These are phyloP conservation scores for Podospora sp. DNA, from an alignment of 495 filamentous ascomycete species.

Conservation along the genomic window DNA sequence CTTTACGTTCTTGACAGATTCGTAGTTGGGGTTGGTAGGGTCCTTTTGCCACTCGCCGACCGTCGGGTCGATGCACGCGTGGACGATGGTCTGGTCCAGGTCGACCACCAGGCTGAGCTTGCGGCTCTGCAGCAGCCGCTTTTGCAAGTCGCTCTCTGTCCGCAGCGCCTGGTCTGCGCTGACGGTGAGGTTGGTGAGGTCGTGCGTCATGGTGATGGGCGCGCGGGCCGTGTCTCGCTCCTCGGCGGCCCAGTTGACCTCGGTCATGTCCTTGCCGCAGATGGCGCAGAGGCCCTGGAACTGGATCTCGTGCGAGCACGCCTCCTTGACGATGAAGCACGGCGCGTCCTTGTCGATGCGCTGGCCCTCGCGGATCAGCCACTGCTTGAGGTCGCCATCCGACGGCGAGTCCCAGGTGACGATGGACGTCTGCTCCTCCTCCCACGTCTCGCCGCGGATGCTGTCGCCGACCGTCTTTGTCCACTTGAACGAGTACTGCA, in stretches of 20 bases:
- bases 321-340: slow-evolving; percentile 83
- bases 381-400: slow-evolving; percentile 74
- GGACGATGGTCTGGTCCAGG: slow-evolving; percentile 97
- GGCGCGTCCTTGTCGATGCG: slow-evolving; percentile 61
- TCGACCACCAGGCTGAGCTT: slow-evolving; percentile 96
- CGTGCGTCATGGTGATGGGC: slow-evolving; percentile 89
- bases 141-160: slow-evolving; percentile 83
- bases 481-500: slow-evolving; percentile 82
- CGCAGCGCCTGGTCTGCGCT: slow-evolving; percentile 73
- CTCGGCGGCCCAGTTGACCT: slow-evolving; percentile 55
- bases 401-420: slow-evolving; percentile 78
- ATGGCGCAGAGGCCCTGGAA: slow-evolving; percentile 85
- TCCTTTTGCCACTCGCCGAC: slow-evolving; percentile 94
- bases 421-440: slow-evolving; percentile 62
- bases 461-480: slow-evolving; percentile 74
- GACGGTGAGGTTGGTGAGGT: slow-evolving; percentile 78
- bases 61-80: slow-evolving; percentile 95
- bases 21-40: slow-evolving; percentile 84
- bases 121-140: slow-evolving; percentile 71
- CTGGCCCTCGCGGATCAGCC: slow-evolving; percentile 74
- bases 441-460: slow-evolving; percentile 61
- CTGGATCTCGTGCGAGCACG: slow-evolving; percentile 87
- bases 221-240: slow-evolving; percentile 71
- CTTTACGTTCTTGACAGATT: slow-evolving; percentile 83
- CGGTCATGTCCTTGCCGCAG: slow-evolving; percentile 97